Conservation (phyloP, 2,329 filamentous ascomycete genomes). For the Penicillium digitatum region DNA sequence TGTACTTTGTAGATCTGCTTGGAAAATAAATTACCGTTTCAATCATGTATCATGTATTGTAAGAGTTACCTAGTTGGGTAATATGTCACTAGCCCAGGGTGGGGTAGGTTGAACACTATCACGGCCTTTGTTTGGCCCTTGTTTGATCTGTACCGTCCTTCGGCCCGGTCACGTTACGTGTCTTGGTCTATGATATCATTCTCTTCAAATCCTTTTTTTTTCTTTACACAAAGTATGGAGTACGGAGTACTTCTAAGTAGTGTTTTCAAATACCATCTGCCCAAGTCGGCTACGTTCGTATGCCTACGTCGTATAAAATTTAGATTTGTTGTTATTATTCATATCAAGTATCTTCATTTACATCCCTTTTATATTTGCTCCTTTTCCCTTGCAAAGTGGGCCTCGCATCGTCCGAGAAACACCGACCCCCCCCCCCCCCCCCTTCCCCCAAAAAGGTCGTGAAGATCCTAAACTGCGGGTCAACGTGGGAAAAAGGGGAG, state of each 20-base stretch:
- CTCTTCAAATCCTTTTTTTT: not conserved
- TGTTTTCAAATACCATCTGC: not conserved
- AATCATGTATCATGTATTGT: not conserved
- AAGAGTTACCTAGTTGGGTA: not conserved
- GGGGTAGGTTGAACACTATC: conserved; percentile 1
- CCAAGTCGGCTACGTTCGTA: not conserved
- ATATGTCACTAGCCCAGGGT: not conserved
- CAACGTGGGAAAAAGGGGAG: not conserved
- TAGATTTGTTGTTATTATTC: not conserved
- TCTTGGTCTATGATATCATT: not conserved
- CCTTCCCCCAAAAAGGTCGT: not conserved
- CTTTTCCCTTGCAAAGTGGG: not conserved
- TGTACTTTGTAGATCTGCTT: not conserved
- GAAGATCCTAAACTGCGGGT: conserved; percentile 6
- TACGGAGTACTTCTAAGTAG: too few relatives aligned
- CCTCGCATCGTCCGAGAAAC: not conserved
- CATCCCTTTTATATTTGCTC: not conserved
- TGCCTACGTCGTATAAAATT: not conserved
- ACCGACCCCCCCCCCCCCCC: not conserved
- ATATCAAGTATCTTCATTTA: not conserved
- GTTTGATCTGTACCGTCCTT: not conserved
- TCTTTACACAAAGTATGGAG: too few relatives aligned
- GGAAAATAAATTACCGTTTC: not conserved
- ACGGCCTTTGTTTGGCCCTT: too few relatives aligned
- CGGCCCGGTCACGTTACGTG: conserved; percentile 21